These are phyloP conservation scores for Diplogelasinospora grovesii DNA, from an alignment of 495 filamentous ascomycete genomes.

Conservation along the genomic window DNA sequence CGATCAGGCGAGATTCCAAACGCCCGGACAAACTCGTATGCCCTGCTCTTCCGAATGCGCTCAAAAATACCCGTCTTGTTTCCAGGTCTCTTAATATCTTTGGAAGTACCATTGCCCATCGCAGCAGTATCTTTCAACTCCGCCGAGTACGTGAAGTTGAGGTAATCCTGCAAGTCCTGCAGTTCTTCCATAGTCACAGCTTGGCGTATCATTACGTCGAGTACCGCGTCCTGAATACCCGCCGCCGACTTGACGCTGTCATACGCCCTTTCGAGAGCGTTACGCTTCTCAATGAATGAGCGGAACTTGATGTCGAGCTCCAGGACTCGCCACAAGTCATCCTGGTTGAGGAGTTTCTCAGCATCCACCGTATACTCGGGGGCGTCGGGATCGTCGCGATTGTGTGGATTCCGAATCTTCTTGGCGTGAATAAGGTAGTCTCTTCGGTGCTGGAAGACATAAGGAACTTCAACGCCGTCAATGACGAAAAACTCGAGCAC, in stretches of 20 bases:
- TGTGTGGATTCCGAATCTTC: slow-evolving; percentile 57
- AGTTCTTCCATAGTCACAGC: slow-evolving; percentile 85
- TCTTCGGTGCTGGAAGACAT: slow-evolving; percentile 95
- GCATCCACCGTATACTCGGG: slow-evolving; percentile 68
- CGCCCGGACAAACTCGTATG: slow-evolving; percentile 76
- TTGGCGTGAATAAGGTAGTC: slow-evolving; percentile 94
- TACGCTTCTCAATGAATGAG: slow-evolving; percentile 82
- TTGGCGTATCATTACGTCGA: slow-evolving; percentile 71
- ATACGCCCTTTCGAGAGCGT: slow-evolving; percentile 68
- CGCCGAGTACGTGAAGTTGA: slow-evolving; percentile 88
- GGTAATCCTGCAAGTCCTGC: slow-evolving; percentile 92
- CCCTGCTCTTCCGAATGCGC: slow-evolving; percentile 67
- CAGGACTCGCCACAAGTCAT: slow-evolving; percentile 89
- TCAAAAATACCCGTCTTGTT: slow-evolving; percentile 70
- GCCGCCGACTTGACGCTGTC: slow-evolving; percentile 57
- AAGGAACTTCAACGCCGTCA: slow-evolving; percentile 90
- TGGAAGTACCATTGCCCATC: slow-evolving; percentile 43
- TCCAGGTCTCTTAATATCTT: slow-evolving; percentile 66
- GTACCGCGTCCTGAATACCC: slow-evolving; percentile 51
- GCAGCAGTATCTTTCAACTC: slow-evolving; percentile 69
- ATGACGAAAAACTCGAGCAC: slow-evolving; percentile 92
- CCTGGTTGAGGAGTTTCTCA: slow-evolving; percentile 84
- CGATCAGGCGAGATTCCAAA: slow-evolving; percentile 87
- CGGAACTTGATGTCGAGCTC: slow-evolving; percentile 93
- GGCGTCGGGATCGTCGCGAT: slow-evolving; percentile 49